Percentiles rank a stretch among this genome's conserved stretches.
These are phyloP conservation scores for Pulveroboletus sp. DNA, from an alignment of 1,284 basidiomycete genomes.

Conservation along the genomic window DNA sequence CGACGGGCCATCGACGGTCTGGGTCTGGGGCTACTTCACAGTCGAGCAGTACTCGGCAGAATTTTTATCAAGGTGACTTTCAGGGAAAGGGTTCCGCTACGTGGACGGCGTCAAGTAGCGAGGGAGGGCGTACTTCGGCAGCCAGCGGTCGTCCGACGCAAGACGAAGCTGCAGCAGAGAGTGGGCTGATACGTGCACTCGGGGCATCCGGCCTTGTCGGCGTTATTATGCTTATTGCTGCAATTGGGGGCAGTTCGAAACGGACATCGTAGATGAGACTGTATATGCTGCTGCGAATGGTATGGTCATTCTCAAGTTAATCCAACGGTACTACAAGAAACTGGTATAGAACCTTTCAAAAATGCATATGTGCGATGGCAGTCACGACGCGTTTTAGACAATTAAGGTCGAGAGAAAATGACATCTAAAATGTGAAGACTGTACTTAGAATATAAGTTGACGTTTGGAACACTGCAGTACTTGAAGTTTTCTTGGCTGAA, in stretches of 20 bases:
- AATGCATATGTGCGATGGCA: no score
- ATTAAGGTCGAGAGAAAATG: background rate
- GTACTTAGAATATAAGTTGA: background rate
- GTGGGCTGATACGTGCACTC: slow-evolving; percentile 28
- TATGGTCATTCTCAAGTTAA: no score
- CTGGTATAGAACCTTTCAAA: no score
- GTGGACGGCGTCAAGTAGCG: slow-evolving; percentile 2
- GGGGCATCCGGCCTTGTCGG: slow-evolving; percentile 33
- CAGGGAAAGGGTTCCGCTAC: background rate
- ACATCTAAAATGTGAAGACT: background rate
- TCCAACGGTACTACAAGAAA: no score
- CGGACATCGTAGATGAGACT: slow-evolving; percentile 21
- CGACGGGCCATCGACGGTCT: slow-evolving; percentile 24
- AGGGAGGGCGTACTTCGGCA: slow-evolving; percentile 1
- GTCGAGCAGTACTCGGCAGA: background rate
- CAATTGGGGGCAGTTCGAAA: slow-evolving; percentile 16
- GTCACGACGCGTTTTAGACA: background rate
- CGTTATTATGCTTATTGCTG: slow-evolving; percentile 30
- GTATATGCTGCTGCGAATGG: no score
- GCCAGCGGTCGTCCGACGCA: slow-evolving; percentile 13
- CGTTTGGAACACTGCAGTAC: background rate
- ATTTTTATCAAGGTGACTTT: background rate
- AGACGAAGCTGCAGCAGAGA: slow-evolving; percentile 31
- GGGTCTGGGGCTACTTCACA: background rate
- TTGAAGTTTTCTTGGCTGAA: background rate